phyloP scores from a whole-genome alignment of 176 grass and related monocot species.

The Oryza meridionalis region DNA sequence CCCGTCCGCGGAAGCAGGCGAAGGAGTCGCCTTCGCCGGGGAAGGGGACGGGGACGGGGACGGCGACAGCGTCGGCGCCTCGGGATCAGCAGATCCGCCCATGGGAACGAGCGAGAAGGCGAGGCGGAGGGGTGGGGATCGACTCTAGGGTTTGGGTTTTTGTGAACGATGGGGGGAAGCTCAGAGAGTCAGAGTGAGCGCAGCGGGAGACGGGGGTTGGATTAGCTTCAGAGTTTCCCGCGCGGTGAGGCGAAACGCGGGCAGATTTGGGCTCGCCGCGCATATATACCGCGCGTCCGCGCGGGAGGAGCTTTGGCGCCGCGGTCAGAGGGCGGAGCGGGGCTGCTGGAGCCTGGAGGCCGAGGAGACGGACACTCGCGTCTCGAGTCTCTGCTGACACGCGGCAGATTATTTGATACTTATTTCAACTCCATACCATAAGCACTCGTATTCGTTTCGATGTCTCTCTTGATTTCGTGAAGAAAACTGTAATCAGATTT shows the following conservation, averaged over 20 bases:
- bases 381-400: neutral
- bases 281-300: neutral
- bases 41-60: conserved; percentile 46
- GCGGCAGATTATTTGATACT: too few species aligned
- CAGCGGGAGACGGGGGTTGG: conserved; percentile 16
- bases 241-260: conserved; percentile 15
- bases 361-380: neutral
- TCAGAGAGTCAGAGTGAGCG: neutral
- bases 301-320: neutral
- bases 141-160: conserved; percentile 48
- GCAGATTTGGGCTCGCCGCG: conserved; percentile 37
- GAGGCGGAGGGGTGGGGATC: neutral
- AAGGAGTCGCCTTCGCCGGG: conserved; percentile 37
- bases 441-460: too few species aligned
- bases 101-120: conserved; percentile 11
- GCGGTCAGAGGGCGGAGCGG: neutral
- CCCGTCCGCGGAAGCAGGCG: conserved; percentile 42
- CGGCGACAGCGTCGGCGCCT: conserved; percentile 35
- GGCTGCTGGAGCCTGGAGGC: neutral
- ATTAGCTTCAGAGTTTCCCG: conserved; percentile 49
- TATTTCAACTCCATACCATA: too few species aligned
- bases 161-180: neutral
- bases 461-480: neutral
- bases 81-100: conserved; percentile 48
- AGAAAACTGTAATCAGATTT: too few species aligned